Base-by-base conservation (phyloP, 805 yeast species). In the Zygotorulaspora danielsina region DNA sequence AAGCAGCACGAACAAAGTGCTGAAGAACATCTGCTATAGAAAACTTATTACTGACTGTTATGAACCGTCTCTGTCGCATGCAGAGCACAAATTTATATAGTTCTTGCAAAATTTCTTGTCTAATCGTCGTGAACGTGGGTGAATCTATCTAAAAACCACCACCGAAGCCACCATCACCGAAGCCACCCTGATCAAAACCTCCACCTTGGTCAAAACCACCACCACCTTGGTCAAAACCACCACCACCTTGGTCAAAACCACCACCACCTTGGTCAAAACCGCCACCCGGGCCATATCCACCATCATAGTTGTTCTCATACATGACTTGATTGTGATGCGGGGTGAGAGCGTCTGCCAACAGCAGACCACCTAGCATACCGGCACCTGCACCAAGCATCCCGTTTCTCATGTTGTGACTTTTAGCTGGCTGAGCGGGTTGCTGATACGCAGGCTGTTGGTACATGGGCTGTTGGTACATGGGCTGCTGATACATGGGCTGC, bases 361-460 rank as follows among this genome's bases (percentile, higher is more conserved):
- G 50, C 61, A 73, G 61, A 32, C 84, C 85, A 41, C 84, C 85
- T 6, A 79, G 52, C 39, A 79, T 57, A 60, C 86, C 87, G 12
- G 78, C 72, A 38, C 80, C 81, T 2, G 70, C 75, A 34, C 75
- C 78, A 32, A 70, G 48, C 41, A 73, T 52, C 32, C 72, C 73
- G 42, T 53, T 55, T 11, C 68, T 65, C 44, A 67, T 61, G 33
- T 60, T 63, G 29, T 60, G 52, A 26, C 53, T 56, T 19, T 49
- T 59, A 61, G 37, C 39, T 4, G 30, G 24, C 20, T 43, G 48
- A 22, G 44, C 29, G 10, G 59, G 67, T 37, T 65, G 58, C 15
- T 43, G 48, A 9, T 43, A 38, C 35, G 28, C 32, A 4, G 48
- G 49, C 30, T 44, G 55, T n/a, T 36, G 47, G 16, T 29, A 32